Percentiles rank a stretch among this genome's conserved stretches.
These are phyloP conservation scores for Athelia sp. DNA, from an alignment of 1,284 basidiomycete genomes.

Conservation along the genomic window DNA sequence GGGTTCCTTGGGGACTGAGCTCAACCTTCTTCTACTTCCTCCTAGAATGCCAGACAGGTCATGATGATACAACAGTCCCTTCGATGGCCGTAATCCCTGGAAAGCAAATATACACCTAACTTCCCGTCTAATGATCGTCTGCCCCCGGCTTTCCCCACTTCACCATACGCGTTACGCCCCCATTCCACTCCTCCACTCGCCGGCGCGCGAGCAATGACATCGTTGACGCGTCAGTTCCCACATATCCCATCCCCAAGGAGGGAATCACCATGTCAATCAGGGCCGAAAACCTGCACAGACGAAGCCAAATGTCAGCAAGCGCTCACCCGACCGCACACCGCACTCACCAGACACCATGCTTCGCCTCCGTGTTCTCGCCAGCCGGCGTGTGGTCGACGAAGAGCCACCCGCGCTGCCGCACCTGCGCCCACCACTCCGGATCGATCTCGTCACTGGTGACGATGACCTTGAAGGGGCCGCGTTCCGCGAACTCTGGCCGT, in stretches of 20 bases:
- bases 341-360: constrained; percentile 26
- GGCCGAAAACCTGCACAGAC: constrained; percentile 25
- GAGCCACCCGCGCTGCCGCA: constrained; percentile 31
- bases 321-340: background rate
- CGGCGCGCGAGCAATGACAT: constrained; percentile 34
- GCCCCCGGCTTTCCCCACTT: background rate
- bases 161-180: constrained; percentile 19
- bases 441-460: constrained; percentile 33
- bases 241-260: constrained; percentile 33
- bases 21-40: too few relatives aligned
- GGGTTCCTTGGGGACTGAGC: too few relatives aligned
- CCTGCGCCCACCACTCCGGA: constrained; percentile 32
- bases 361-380: constrained; percentile 7
- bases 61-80: too few relatives aligned
- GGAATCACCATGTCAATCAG: constrained; percentile 39
- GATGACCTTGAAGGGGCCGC: constrained; percentile 16
- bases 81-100: too few relatives aligned
- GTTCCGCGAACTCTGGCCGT: constrained; percentile 18
- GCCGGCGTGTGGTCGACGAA: constrained; percentile 21
- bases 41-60: too few relatives aligned
- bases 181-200: constrained; percentile 35
- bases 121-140: background rate
- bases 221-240: constrained; percentile 42
- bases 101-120: too few relatives aligned
- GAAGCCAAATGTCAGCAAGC: background rate